Conservation (phyloP, 768 basidiomycete species). For the Crassisporium funariophilum region DNA sequence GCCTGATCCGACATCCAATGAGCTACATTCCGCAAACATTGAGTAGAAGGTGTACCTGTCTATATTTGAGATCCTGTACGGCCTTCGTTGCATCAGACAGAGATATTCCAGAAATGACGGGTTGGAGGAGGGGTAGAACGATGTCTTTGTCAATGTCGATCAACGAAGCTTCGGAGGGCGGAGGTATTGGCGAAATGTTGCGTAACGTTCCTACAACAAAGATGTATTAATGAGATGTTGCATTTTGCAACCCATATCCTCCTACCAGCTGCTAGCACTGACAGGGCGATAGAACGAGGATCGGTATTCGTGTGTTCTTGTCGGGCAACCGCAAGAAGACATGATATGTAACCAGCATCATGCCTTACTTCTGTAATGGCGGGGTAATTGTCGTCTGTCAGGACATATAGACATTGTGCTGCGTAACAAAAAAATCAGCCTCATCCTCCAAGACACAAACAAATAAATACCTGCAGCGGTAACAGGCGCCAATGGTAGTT, state of each 20-base stretch:
- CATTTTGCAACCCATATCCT: neutral
- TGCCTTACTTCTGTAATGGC: conserved; percentile 66
- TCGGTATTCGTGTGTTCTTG: conserved; percentile 43
- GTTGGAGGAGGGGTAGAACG: conserved; percentile 69
- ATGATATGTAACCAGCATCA: conserved; percentile 61
- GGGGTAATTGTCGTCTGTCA: conserved; percentile 88
- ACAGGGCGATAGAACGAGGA: conserved; percentile 53
- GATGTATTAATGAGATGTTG: neutral
- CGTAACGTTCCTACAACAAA: conserved; percentile 63
- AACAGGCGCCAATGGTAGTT: conserved; percentile 70
- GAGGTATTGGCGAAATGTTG: conserved; percentile 76
- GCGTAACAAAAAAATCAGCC: neutral
- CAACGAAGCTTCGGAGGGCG: conserved; percentile 60
- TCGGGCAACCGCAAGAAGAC: conserved; percentile 64
- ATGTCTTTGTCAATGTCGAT: conserved; percentile 74
- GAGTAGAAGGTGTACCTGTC: conserved; percentile 41
- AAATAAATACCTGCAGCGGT: conserved; percentile 71
- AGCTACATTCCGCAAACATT: no score
- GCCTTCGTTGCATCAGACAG: conserved; percentile 49
- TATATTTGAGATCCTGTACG: conserved; percentile 53
- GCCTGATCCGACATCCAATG: conserved; percentile 34
- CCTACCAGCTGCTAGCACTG: conserved; percentile 71
- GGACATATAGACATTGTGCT: conserved; percentile 93
- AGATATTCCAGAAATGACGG: conserved; percentile 62
- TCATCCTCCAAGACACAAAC: neutral